Conservation (phyloP, 2,329 filamentous ascomycete species). For the Pezicula carpinea region DNA sequence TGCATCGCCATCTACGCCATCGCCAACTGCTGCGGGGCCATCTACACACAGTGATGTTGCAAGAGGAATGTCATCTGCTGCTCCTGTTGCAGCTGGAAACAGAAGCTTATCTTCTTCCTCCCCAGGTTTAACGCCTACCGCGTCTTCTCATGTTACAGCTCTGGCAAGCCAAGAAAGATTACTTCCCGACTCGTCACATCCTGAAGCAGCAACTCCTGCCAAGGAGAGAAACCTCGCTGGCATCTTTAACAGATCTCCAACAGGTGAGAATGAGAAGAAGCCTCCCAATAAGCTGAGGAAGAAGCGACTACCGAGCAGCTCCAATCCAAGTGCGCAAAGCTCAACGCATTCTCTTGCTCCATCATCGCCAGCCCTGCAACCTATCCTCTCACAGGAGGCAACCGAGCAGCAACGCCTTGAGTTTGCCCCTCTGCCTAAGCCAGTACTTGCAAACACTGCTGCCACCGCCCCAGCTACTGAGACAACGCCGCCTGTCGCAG, state of each 20-base stretch:
- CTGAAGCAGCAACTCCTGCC: conserved; percentile 31
- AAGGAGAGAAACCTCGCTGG: conserved; percentile 65
- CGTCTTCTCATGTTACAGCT: conserved; percentile 19
- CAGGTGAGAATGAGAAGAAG: conserved; percentile 57
- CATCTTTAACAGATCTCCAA: conserved; percentile 67
- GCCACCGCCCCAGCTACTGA: conserved; percentile 20
- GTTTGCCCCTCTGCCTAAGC: conserved; percentile 18
- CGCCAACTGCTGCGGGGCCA: conserved; percentile 32
- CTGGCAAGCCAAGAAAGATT: conserved; percentile 46
- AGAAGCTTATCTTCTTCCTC: conserved; percentile 18
- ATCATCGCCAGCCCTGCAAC: conserved; percentile 25
- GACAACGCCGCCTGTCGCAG: conserved; percentile 19
- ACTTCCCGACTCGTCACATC: conserved; percentile 19
- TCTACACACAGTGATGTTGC: conserved; percentile 26
- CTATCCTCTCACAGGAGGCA: conserved; percentile 27
- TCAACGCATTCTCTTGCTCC: conserved; percentile 68
- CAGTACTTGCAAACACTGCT: conserved; percentile 13
- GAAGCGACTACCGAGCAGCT: conserved; percentile 68
- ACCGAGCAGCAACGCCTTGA: conserved; percentile 23
- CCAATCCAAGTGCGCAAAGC: conserved; percentile 85
- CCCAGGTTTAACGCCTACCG: conserved; percentile 14
- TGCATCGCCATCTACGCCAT: conserved; percentile 46
- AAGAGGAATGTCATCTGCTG: conserved; percentile 18
- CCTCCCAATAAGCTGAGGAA: conserved; percentile 91
- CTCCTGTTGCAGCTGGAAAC: conserved; percentile 9